These are phyloP conservation scores for Alternaria arborescens DNA, from an alignment of 2,329 filamentous ascomycete species.

Conservation along the genomic window DNA sequence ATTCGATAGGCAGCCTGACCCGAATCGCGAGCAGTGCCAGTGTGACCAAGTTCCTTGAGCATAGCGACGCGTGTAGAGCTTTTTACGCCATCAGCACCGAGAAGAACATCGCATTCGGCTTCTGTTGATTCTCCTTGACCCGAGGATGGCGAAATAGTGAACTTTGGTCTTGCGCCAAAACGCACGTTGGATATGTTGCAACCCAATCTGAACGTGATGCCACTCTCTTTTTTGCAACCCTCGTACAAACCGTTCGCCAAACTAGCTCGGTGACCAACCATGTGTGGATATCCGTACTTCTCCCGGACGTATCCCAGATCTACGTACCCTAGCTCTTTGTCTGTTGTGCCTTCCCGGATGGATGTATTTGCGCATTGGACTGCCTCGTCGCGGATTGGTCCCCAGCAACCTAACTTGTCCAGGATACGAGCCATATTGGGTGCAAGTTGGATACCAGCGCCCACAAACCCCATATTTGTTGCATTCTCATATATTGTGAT, in stretches of 20 bases:
- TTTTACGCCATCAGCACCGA: constrained; percentile 61
- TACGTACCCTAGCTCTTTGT: constrained; percentile 75
- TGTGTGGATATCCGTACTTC: constrained; percentile 78
- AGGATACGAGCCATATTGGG: constrained; percentile 84
- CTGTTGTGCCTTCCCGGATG: constrained; percentile 75
- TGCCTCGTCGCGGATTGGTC: constrained; percentile 73
- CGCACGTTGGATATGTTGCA: constrained; percentile 64
- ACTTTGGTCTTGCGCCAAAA: constrained; percentile 65
- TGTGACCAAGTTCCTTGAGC: constrained; percentile 61
- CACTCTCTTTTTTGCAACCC: constrained; percentile 69
- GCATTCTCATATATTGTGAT: constrained; percentile 79
- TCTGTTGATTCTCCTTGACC: constrained; percentile 62
- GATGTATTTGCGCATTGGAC: constrained; percentile 76
- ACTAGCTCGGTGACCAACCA: constrained; percentile 79
- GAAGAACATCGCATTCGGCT: constrained; percentile 59
- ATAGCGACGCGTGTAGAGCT: constrained; percentile 59
- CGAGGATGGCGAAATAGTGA: constrained; percentile 66
- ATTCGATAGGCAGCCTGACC: constrained; percentile 82
- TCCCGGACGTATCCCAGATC: constrained; percentile 71
- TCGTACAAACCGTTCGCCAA: constrained; percentile 74
- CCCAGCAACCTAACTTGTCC: constrained; percentile 76
- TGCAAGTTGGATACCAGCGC: constrained; percentile 84
- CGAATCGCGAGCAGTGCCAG: constrained; percentile 70
- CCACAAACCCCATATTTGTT: constrained; percentile 78
- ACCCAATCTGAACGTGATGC: constrained; percentile 74